Percentiles rank a stretch among this genome's conserved stretches.
Conservation (phyloP, 441 rosid genomes). For the Adansonia rubrostipa region DNA sequence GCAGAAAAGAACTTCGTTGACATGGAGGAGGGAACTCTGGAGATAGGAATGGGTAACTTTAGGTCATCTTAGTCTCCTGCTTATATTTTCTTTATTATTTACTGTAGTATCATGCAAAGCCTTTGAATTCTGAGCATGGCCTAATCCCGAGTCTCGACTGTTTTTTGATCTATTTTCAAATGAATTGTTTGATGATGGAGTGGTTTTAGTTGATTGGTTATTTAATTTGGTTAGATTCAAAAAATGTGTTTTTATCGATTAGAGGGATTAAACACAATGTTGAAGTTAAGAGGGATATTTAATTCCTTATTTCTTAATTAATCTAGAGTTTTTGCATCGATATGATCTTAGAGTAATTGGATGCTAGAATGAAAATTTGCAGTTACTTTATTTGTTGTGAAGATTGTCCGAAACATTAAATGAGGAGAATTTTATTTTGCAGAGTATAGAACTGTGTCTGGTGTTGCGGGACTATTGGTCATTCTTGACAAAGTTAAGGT, state of each 20-base stretch:
- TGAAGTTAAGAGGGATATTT: no score
- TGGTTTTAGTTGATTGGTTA: background rate
- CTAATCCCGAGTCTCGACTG: background rate
- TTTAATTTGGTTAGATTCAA: background rate
- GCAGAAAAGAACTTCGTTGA: slow-evolving; percentile 48
- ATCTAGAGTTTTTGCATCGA: background rate
- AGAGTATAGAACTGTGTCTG: slow-evolving; percentile 70
- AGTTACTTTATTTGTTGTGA: slow-evolving; percentile 6
- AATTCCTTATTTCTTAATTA: no score
- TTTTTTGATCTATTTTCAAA: background rate
- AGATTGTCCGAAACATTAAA: background rate
- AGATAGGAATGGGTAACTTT: slow-evolving; percentile 91
- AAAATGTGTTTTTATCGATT: background rate
- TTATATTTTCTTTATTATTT: no score
- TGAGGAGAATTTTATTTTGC: slow-evolving; percentile 28
- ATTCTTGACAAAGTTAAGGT: slow-evolving; percentile 75
- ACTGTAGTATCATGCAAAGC: background rate
- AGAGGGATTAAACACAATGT: no score
- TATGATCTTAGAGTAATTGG: background rate
- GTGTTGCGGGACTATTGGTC: slow-evolving; percentile 12
- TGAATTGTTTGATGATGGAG: background rate
- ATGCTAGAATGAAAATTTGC: background rate
- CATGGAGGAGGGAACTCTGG: slow-evolving; percentile 76
- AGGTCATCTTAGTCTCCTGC: background rate
- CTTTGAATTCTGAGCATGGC: background rate